Evolutionary conservation across 2,329 filamentous ascomycete genomes (phyloP).

Genomic region (Penicillium sclerotigenum): DNA sequence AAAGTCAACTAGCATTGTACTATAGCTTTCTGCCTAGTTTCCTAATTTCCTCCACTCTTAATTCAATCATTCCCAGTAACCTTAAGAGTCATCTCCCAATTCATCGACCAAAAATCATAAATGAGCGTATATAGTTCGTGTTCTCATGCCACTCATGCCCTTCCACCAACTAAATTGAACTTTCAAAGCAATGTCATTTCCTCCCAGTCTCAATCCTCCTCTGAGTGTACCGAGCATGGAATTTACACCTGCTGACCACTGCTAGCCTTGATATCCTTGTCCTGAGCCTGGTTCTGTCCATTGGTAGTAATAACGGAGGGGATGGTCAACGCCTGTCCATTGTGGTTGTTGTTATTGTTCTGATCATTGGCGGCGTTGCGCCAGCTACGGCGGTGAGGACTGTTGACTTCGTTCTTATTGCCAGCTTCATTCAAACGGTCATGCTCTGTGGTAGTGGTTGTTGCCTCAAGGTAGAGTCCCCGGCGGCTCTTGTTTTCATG

Average conservation of each 20-base stretch:
- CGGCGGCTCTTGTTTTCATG: background rate
- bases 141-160: conserved; percentile 15
- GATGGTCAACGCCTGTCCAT: too few species aligned
- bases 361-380: too few species aligned
- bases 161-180: background rate
- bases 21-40: background rate
- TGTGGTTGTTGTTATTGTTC: conserved; percentile 2
- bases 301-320: too few species aligned
- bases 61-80: background rate
- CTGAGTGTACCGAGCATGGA: background rate
- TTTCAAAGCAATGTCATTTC: too few species aligned
- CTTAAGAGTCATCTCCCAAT: background rate
- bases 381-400: too few species aligned
- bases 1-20: background rate
- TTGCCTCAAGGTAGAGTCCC: background rate
- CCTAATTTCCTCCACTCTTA: background rate
- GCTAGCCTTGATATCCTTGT: conserved; percentile 2
- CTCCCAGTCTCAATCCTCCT: background rate
- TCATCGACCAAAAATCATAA: conserved; percentile 7
- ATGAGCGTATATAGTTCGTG: conserved; percentile 25
- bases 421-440: background rate
- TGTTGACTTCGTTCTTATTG: background rate
- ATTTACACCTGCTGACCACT: conserved; percentile 5
- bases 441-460: background rate
- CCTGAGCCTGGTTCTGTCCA: conserved; percentile 1